Base-by-base conservation (phyloP, 2,329 filamentous ascomycete genomes). In the Tolypocladium sp. region DNA sequence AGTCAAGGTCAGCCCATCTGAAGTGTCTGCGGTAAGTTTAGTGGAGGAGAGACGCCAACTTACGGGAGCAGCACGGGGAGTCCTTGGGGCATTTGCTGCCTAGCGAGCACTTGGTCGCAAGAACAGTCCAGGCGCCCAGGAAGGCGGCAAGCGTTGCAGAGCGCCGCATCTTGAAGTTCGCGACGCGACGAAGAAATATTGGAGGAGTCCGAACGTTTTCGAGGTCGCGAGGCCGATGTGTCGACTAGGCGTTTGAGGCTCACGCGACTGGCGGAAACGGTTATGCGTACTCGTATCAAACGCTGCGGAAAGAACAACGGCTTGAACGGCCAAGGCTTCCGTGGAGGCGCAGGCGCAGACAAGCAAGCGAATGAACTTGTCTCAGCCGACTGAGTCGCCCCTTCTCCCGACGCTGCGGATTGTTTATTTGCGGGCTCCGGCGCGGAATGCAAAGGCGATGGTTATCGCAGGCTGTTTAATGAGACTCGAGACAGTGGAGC, bases 21-120 rank as follows among this genome's bases (percentile, higher is more conserved):
- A 52, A 33, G 9, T 4, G 30, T 20, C 17, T 17, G 9, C n/a
- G 49, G 15, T 22, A 2, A 8, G n/a, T 15, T 22, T n/a, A 57
- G 52, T 49, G 30, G 42, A 25, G 22, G 27, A 44, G 33, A 30
- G 4, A 13, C 44, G 40, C 41, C 20, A 41, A 84, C 88, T 79
- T 79, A 92, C 89, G 87, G 60, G 89, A 91, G 73, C 90, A 92
- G 77, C 90, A 92, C 37, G 88, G 90, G n/a, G 83, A 76, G 52
- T 83, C 80, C 68, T 87, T 72, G 10, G 91, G 90, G 71, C 92
- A 96, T 63, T 86, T 83, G 61, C 77, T 75, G 51, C 70, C 70
- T 22, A 82, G 68, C 13, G 76, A 74, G 69, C 84, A 87, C 55
- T 70, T 64, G 22, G 64, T 57, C 13, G 72, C 73, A 37, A 69